Base-by-base conservation (phyloP, 306 rosid genomes). In the Astragalus membranaceus region DNA sequence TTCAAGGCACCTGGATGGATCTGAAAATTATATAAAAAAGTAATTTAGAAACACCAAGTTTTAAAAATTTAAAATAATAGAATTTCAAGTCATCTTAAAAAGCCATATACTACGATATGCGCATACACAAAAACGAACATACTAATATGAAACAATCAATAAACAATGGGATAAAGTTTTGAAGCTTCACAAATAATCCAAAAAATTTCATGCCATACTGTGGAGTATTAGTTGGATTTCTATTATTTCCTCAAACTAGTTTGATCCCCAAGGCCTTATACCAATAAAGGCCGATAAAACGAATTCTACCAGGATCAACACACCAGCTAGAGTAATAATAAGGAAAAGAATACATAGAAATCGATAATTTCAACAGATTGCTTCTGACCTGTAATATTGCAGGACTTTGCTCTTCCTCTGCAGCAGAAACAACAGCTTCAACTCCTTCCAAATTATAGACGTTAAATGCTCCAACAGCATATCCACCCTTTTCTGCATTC, bases 381-480 rank as follows among this genome's bases (percentile, higher is more conserved):
- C 39, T 75, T 69, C 81, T 57, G 55, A 93, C 98, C 97, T 93
- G 98, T 78, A 93, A 81, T 77, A 93, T 93, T 39, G 97, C 98
- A 63, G 98, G 97, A 79, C 98, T 93, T 33, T 69, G 84, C 82
- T 84, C 81, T 87, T 90, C 92, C 75, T 93, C 98, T 43, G 97
- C 98, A 33, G 98, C 98, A 72, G 96, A 82, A 64, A 90, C 85
- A 76, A 93, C 94, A 44, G 98, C 97, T 77, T 87, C 88, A 54
- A 80, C 94, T 82, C 97, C 98, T 90, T 93, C 97, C 86, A 93
- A 80, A 88, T 93, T 93, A 72, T 93, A 93, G 49, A 93, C 90
- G 20, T 90, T 93, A 81, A 93, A 93, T n/a, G 98, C 98, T 82
- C 98, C 98, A 65, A 93, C 87, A 70, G 98, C 97, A 82, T 90